phyloP scores from a whole-genome alignment of 805 yeast genomes.

The Saccharomycopsis guyanensis region DNA sequence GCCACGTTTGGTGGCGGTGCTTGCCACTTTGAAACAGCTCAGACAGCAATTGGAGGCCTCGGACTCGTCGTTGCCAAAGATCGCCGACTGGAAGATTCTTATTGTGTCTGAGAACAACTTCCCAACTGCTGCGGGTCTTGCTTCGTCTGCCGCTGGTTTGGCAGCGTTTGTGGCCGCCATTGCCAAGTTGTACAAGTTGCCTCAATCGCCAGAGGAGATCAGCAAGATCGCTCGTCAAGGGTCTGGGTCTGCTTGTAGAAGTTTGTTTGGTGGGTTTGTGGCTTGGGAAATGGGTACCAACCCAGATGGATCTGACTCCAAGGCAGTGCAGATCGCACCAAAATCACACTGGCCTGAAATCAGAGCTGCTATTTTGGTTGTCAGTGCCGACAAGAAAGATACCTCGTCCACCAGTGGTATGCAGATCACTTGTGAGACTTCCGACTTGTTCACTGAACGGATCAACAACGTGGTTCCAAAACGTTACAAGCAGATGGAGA shows the following conservation, averaged over 20 bases:
- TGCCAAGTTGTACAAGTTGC: slow-evolving; percentile 75
- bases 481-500: slow-evolving; percentile 76
- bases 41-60: slow-evolving; percentile 53
- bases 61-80: slow-evolving; percentile 49
- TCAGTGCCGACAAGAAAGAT: slow-evolving; percentile 88
- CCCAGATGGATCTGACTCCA: slow-evolving; percentile 82
- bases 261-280: slow-evolving; percentile 93
- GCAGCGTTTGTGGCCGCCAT: slow-evolving; percentile 92
- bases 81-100: slow-evolving; percentile 60
- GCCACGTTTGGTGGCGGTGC: slow-evolving; percentile 40
- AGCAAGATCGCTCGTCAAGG: slow-evolving; percentile 96
- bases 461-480: slow-evolving; percentile 76
- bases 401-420: slow-evolving; percentile 93
- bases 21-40: slow-evolving; percentile 57
- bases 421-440: slow-evolving; percentile 90
- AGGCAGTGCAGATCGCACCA: slow-evolving; percentile 89
- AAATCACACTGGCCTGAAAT: slow-evolving; percentile 83
- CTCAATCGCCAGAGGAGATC: slow-evolving; percentile 77
- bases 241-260: slow-evolving; percentile 97
- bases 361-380: slow-evolving; percentile 89
- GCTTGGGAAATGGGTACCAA: slow-evolving; percentile 96
- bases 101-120: slow-evolving; percentile 92
- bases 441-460: slow-evolving; percentile 78
- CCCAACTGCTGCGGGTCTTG: slow-evolving; percentile 99
- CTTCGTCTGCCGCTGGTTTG: slow-evolving; percentile 97